Conservation (phyloP, 2,329 filamentous ascomycete species). For the Botryosphaeria dothidea region DNA sequence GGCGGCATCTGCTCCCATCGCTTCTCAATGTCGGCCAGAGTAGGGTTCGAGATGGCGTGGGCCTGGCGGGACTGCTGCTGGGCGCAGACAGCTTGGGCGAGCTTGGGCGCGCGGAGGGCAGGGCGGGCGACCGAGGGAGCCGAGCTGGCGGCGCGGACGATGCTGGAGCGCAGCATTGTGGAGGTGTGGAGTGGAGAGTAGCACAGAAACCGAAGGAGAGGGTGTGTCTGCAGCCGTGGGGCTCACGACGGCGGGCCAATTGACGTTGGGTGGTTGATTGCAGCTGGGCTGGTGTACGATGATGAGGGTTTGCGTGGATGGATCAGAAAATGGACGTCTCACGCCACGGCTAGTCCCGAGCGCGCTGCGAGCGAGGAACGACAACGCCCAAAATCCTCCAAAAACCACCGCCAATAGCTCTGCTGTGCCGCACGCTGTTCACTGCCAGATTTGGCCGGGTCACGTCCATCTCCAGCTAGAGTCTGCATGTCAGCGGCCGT, state of each 20-base stretch:
- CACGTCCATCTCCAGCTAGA: background rate
- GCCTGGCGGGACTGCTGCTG: conserved; percentile 63
- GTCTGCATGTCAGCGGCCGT: background rate
- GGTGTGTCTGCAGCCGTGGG: conserved; percentile 34
- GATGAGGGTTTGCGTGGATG: conserved; percentile 18
- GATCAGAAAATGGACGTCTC: conserved; percentile 23
- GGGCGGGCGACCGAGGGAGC: conserved; percentile 33
- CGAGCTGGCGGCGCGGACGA: conserved; percentile 36
- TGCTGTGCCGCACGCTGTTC: background rate
- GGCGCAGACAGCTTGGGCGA: conserved; percentile 14
- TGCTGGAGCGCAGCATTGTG: conserved; percentile 42
- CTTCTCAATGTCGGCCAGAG: conserved; percentile 97
- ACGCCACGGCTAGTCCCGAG: conserved; percentile 15
- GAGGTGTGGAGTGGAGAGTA: conserved; percentile 38
- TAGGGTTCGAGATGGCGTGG: conserved; percentile 97
- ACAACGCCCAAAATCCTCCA: background rate
- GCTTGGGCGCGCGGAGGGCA: conserved; percentile 28
- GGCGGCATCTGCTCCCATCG: conserved; percentile 97
- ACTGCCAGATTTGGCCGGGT: background rate
- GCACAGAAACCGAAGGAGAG: conserved; percentile 26
- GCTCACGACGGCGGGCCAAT: conserved; percentile 38
- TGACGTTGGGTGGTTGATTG: conserved; percentile 32
- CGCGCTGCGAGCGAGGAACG: background rate
- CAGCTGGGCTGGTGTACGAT: conserved; percentile 7
- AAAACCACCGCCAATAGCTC: background rate